Conservation (phyloP, 768 basidiomycete genomes). For the Boletellus emodensis region DNA sequence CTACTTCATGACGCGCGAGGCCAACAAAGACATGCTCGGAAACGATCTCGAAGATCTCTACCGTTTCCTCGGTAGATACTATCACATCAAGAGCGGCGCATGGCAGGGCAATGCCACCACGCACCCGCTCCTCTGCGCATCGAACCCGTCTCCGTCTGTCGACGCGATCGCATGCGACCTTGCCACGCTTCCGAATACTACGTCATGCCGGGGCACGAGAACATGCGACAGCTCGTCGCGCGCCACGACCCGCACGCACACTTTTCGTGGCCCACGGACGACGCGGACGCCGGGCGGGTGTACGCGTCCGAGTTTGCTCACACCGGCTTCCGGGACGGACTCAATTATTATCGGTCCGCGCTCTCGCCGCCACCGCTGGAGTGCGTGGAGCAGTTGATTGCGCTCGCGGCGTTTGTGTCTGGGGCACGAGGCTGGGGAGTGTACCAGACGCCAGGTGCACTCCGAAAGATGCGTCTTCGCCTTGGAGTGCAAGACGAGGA, state of each 20-base stretch:
- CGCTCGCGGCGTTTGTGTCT: constrained; percentile 53
- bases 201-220: constrained; percentile 51
- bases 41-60: constrained; percentile 15
- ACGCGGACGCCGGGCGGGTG: constrained; percentile 38
- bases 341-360: constrained; percentile 51
- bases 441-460: constrained; percentile 49
- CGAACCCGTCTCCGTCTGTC: constrained; percentile 20
- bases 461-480: constrained; percentile 38
- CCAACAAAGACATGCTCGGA: constrained; percentile 42
- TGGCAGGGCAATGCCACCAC: constrained; percentile 43
- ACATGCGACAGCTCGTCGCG: constrained; percentile 48
- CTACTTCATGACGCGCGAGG: constrained; percentile 46
- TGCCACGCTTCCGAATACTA: constrained; percentile 54
- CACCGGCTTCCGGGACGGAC: constrained; percentile 62
- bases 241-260: constrained; percentile 20
- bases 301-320: constrained; percentile 47
- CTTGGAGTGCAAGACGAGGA: constrained; percentile 39
- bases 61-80: constrained; percentile 23
- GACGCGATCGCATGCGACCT: constrained; percentile 30
- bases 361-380: constrained; percentile 29
- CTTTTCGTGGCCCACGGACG: constrained; percentile 45
- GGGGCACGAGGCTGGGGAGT: constrained; percentile 59
- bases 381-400: constrained; percentile 38
- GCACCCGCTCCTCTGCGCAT: constrained; percentile 34
- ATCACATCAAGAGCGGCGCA: constrained; percentile 56